These are phyloP conservation scores for Trichopus zeylanicus DNA, from an alignment of 116 monocot species.

Conservation along the genomic window DNA sequence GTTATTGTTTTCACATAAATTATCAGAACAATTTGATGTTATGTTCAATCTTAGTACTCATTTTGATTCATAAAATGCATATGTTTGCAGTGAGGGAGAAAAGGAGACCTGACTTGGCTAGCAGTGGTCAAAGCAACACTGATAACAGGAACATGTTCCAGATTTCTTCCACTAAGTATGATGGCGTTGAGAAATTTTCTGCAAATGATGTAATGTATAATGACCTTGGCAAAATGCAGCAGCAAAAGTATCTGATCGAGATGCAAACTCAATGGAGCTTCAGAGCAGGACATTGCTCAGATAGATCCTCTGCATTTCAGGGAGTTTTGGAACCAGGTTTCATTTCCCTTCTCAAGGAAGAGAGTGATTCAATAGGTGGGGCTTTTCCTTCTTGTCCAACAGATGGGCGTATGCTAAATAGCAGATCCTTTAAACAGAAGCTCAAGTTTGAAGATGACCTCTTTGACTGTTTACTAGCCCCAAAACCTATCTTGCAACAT, in stretches of 20 bases:
- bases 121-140: constrained; percentile 14
- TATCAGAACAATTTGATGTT: background rate
- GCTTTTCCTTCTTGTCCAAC: too few relatives aligned
- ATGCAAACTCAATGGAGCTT: too few relatives aligned
- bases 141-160: constrained; percentile 14
- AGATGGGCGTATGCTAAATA: too few relatives aligned
- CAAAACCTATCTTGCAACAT: background rate
- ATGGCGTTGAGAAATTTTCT: constrained; percentile 8
- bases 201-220: constrained; percentile 4
- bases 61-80: background rate
- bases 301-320: too few relatives aligned
- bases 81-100: constrained; percentile 25
- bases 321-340: too few relatives aligned
- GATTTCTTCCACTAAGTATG: constrained; percentile 7
- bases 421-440: constrained; percentile 5
- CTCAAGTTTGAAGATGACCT: constrained; percentile 19
- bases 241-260: too few relatives aligned
- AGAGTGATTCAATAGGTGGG: background rate
- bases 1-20: constrained; percentile 8
- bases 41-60: background rate
- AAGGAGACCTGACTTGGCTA: constrained; percentile 9
- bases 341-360: too few relatives aligned
- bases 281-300: too few relatives aligned
- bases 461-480: constrained; percentile 13
- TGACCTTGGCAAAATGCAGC: too few relatives aligned